Base-by-base conservation (phyloP, 306 rosid genomes). In the Trifolium dubium region DNA sequence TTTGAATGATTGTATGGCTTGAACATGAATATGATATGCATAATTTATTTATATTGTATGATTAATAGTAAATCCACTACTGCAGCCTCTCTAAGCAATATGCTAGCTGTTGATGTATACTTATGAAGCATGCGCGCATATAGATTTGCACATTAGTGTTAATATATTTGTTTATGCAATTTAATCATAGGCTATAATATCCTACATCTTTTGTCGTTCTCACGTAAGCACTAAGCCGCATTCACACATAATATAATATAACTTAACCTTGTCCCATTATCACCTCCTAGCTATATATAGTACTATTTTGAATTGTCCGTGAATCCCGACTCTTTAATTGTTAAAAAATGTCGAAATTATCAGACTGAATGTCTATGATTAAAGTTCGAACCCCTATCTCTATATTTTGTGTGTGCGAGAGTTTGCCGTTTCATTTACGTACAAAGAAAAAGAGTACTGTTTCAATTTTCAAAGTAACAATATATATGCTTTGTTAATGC, bases 71-170 rank as follows among this genome's bases (percentile, higher is more conserved):
- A 55, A 54, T 54, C 80, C 74, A 67, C 64, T 73, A 65, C 19
- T 69, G 47, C 68, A 74, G 5, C 53, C 56, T 50, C 71, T 49
- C 9, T 19, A 4, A 5, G 10, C 78, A 79, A 44, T 80, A 62
- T 75, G 73, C 79, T 71, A 14, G 41, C 56, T 60, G 78, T 66
- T 73, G 18, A 60, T 60, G 34, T 60, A 31, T 55, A 67, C 71
- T 32, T 79, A 23, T 6, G 51, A 31, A 77, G 93, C 93, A 89
- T 80, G 93, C 93, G 88, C 83, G 69, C 73, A 61, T 53, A 67
- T 23, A 23, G 8, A 32, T 28, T 28, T 78, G 46, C 3, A 39
- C 67, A 35, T 2, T 60, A 77, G 66, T 17, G 47, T 37, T 3
- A 29, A 23, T 55, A 19, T 1, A 11, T 10, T 10, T 13, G n/a